A percentile compares a stretch with the other conserved stretches of the same genome.
Conservation (phyloP, 768 basidiomycete genomes). For the Megacollybia marginata region DNA sequence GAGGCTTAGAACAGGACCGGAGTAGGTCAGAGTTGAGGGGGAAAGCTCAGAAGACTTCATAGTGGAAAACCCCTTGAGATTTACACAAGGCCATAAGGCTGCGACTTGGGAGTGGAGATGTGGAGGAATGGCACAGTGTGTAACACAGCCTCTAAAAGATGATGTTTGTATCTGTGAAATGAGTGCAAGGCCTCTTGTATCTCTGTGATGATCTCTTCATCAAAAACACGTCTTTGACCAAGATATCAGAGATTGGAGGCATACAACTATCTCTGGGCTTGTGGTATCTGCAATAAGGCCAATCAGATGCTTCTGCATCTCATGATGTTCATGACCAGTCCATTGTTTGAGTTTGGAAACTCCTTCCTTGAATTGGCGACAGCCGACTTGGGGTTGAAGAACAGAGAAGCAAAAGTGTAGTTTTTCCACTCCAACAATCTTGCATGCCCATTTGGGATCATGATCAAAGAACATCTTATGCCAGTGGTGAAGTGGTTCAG, state of each 20-base stretch:
- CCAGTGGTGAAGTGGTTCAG: too few species aligned
- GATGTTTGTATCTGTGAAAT: neutral
- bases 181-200: constrained; percentile 5
- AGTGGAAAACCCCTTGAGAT: too few species aligned
- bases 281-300: constrained; percentile 26
- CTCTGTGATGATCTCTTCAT: constrained; percentile 7
- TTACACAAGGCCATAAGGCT: too few species aligned
- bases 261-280: too few species aligned
- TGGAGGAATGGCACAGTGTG: too few species aligned
- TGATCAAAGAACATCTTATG: too few species aligned
- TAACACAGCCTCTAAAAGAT: neutral
- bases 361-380: too few species aligned
- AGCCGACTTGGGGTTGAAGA: constrained; percentile 26
- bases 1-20: too few species aligned
- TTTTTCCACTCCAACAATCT: neutral
- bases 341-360: too few species aligned
- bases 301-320: constrained; percentile 29
- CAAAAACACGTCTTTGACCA: constrained; percentile 22
- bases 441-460: neutral
- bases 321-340: constrained; percentile 29
- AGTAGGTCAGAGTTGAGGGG: too few species aligned
- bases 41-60: too few species aligned
- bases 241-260: constrained; percentile 26
- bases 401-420: constrained; percentile 2
- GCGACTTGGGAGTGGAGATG: too few species aligned